Conservation (phyloP, 371 early-diverging fungal species). For the Ecytonucleospora hepatopenaei region DNA sequence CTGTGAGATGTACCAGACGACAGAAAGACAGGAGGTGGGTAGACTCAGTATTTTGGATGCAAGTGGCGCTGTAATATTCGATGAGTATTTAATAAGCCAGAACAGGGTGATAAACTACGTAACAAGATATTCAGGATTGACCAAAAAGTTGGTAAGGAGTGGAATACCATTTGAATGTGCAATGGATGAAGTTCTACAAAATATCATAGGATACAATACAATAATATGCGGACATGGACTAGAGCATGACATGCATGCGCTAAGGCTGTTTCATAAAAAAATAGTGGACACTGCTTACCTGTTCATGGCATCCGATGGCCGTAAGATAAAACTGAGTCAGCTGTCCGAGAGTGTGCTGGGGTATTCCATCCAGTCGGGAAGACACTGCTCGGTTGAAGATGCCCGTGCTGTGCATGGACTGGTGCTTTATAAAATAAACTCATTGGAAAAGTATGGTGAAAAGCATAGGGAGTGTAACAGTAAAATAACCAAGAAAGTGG, state of each 20-base stretch:
- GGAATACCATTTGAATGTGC: conserved; percentile 30
- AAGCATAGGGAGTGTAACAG: too few relatives aligned
- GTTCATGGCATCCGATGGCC: conserved; percentile 37
- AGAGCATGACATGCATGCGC: conserved; percentile 49
- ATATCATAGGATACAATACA: conserved; percentile 50
- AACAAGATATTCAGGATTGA: conserved; percentile 50
- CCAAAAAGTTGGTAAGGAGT: conserved; percentile 14
- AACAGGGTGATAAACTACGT: conserved; percentile 44
- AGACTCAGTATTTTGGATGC: conserved; percentile 45
- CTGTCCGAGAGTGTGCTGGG: conserved; percentile 40
- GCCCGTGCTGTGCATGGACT: conserved; percentile 36
- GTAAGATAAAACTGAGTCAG: conserved; percentile 39
- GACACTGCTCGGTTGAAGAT: conserved; percentile 50
- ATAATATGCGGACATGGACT: conserved; percentile 55
- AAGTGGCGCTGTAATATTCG: conserved; percentile 40
- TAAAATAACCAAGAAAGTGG: too few relatives aligned
- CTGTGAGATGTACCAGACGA: conserved; percentile 54
- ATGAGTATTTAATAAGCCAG: conserved; percentile 47
- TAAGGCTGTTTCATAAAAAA: conserved; percentile 45
- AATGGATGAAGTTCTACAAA: conserved; percentile 20
- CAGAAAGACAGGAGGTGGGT: conserved; percentile 43
- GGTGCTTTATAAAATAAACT: conserved; percentile 36
- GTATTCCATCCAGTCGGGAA: conserved; percentile 37
- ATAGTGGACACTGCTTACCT: conserved; percentile 54
- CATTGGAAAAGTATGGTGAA: neutral